Evolutionary conservation across 257 asterid genomes (phyloP), one percentile per base, ranked within the genome.

Genomic region (Anisodus tanguticus): DNA sequence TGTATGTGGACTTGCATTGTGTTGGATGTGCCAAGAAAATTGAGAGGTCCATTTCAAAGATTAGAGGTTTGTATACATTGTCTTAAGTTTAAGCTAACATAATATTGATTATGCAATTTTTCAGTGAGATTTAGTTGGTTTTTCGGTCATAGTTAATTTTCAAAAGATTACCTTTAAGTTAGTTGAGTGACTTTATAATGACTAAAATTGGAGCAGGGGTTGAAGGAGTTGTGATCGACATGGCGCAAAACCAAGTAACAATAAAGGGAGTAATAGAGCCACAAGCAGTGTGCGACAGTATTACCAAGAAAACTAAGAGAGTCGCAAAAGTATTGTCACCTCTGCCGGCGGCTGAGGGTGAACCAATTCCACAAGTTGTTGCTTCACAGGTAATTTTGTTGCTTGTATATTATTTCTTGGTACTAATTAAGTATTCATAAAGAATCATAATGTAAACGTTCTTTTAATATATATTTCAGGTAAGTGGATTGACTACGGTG

Each of bases 11-110:
- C 82, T 89, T 95, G 88, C 98, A 95, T 81, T 95, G 98, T 84
- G 87, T 89, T 69, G 98, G 98, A 53, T 95, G 98, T 87, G 98
- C 97, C 0, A 94, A 93, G 90, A 94, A 94, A 87, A 93, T 95
- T 69, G 91, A 93, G 86, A 89, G 94, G 85, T 90, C 94, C 53
- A 92, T 94, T 85, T 88, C 85, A 68, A 91, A 88, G 86, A 94
- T 93, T 57, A 90, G 95, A 94, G 98, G 98, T 95, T 60, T 5
- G 15, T 70, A 5, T 57, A 74, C n/a, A 2, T 41, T 58, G n/a
- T 9, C 1, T 39, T 19, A 26, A 1, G 35, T 22, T 57, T 22
- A 16, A 55, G 60, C 55, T 49, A 49, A 49, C 55, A 49, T 49
- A 11, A 1, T 49, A 49, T 49, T 49, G 6, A 4, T 41, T 41